phyloP scores from a whole-genome alignment of 2,329 filamentous ascomycete species.

The Pyrenophora tritici-repentis region DNA sequence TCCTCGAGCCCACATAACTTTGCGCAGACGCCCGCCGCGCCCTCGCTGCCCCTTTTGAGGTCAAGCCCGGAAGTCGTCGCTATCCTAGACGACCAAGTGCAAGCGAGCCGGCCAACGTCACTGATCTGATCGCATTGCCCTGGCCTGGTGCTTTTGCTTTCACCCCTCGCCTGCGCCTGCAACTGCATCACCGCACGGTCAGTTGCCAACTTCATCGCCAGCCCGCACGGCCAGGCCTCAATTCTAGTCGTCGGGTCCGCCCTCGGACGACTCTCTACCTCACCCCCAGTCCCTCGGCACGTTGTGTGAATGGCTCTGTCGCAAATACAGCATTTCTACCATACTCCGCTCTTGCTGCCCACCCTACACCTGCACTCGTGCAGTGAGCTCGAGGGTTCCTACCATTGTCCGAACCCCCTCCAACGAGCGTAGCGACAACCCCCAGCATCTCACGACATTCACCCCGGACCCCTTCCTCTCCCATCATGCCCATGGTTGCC shows the following conservation, averaged over 20 bases:
- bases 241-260: conserved; percentile 2
- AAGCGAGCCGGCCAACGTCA: conserved; percentile 11
- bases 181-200: neutral
- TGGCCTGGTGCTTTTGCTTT: too few species aligned
- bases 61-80: conserved; percentile 2
- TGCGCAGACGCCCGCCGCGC: conserved; percentile 6
- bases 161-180: neutral
- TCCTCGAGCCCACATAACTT: conserved; percentile 19
- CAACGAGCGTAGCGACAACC: conserved; percentile 40
- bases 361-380: conserved; percentile 24
- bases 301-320: conserved; percentile 44
- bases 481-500: conserved; percentile 33
- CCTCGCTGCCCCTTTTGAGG: conserved; percentile 1
- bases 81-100: neutral
- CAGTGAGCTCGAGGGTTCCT: conserved; percentile 31
- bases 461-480: conserved; percentile 7
- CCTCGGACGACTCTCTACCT: neutral
- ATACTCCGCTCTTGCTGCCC: conserved; percentile 26
- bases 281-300: conserved; percentile 1
- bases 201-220: too few species aligned
- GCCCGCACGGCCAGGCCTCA: neutral
- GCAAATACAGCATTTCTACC: conserved; percentile 24
- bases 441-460: too few species aligned
- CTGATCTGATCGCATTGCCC: conserved; percentile 4
- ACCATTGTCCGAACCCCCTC: conserved; percentile 42